Evolutionary conservation across 768 basidiomycete genomes (phyloP).

Genomic region (Amanita jacksonii): DNA sequence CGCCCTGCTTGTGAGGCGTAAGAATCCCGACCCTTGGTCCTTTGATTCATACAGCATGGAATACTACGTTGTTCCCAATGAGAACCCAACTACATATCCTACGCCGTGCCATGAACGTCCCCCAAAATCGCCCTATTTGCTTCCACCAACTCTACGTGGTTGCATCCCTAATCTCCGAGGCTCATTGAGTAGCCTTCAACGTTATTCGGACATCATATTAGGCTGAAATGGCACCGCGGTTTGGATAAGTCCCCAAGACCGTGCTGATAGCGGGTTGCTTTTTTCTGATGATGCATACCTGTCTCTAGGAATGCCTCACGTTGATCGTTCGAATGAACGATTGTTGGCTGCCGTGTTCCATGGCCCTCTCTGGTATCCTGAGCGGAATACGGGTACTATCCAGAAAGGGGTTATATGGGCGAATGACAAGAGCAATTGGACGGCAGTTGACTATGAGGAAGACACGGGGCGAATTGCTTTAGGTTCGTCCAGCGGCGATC

Average conservation of each 20-base stretch:
- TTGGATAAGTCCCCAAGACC: slow-evolving; percentile 52
- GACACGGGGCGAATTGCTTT: slow-evolving; percentile 41
- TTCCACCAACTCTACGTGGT: slow-evolving; percentile 36
- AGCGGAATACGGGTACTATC: slow-evolving; percentile 9
- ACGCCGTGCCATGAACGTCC: not conserved
- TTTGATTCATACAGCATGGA: slow-evolving; percentile 37
- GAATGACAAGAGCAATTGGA: slow-evolving; percentile 36
- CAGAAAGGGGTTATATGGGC: slow-evolving; percentile 23
- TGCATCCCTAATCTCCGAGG: slow-evolving; percentile 36
- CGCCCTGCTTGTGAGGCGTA: slow-evolving; percentile 46
- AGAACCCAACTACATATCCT: no score
- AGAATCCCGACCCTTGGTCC: slow-evolving; percentile 51
- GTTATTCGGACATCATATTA: slow-evolving; percentile 43
- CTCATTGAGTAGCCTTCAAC: slow-evolving; percentile 22
- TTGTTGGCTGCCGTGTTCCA: slow-evolving; percentile 2
- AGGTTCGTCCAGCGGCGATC: slow-evolving; percentile 38
- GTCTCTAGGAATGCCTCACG: slow-evolving; percentile 11
- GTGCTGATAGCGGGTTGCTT: slow-evolving; percentile 29
- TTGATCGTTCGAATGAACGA: not conserved
- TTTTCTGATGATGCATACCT: slow-evolving; percentile 8
- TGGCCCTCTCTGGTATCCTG: not conserved
- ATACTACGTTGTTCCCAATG: slow-evolving; percentile 37
- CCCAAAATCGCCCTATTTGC: slow-evolving; percentile 24
- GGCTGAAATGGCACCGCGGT: slow-evolving; percentile 49
- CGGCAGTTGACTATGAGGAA: slow-evolving; percentile 55